These are phyloP conservation scores for Noccaea bulbosa DNA, from an alignment of 345 rosid genomes.

Conservation along the genomic window DNA sequence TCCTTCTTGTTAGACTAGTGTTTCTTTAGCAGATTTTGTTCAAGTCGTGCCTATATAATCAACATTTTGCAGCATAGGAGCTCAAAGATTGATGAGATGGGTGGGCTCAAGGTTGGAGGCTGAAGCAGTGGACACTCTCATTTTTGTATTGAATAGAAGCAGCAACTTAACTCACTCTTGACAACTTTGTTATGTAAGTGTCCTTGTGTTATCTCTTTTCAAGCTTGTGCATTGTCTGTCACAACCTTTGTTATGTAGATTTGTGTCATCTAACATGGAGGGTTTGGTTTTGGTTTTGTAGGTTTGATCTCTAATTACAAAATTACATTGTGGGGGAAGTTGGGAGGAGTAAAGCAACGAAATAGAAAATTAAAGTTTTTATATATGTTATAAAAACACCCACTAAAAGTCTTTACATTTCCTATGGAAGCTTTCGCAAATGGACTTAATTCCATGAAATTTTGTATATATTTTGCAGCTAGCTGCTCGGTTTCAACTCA, in stretches of 20 bases:
- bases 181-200: conserved; percentile 51
- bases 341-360: not conserved
- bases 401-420: no score
- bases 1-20: conserved; percentile 13
- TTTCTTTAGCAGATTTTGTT: not conserved
- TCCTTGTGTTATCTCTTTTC: conserved; percentile 4
- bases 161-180: conserved; percentile 44
- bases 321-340: not conserved
- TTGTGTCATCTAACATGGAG: not conserved
- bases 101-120: conserved; percentile 67
- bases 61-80: conserved; percentile 52
- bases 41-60: not conserved
- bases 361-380: no score
- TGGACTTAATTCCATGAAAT: not conserved
- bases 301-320: conserved; percentile 19
- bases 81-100: conserved; percentile 73
- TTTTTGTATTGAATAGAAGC: conserved; percentile 33
- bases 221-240: not conserved
- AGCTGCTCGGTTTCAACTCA: no score
- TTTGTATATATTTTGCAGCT: no score
- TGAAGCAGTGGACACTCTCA: conserved; percentile 44
- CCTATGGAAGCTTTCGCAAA: not conserved
- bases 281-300: conserved; percentile 13
- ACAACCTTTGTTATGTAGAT: not conserved
- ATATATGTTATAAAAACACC: no score